Evolutionary conservation across 2,329 filamentous ascomycete species (phyloP).

Genomic region (Sarocladiaceae sp.): DNA sequence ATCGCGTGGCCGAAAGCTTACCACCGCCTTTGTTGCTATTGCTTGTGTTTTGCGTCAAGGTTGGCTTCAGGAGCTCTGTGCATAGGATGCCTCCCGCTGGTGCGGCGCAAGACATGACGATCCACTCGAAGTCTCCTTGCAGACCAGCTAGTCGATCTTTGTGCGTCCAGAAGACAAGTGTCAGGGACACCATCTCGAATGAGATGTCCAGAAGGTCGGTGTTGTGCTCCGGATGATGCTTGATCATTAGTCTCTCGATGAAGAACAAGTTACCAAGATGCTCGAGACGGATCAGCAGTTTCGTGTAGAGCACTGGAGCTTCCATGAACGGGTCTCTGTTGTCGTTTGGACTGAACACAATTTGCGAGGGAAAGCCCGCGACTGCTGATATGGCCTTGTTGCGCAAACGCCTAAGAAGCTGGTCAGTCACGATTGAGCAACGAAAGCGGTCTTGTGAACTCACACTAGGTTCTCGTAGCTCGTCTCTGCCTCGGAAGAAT

Average conservation of each 20-base stretch:
- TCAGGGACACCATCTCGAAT: slow-evolving; percentile 41
- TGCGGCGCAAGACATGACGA: slow-evolving; percentile 46
- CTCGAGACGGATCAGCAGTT: slow-evolving; percentile 42
- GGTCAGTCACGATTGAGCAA: slow-evolving; percentile 25
- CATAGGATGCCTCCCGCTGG: slow-evolving; percentile 44
- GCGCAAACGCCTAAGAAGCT: slow-evolving; percentile 42
- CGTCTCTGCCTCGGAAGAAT: slow-evolving; percentile 24
- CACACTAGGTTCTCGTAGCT: slow-evolving; percentile 10
- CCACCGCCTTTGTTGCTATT: slow-evolving; percentile 14
- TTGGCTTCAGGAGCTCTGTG: slow-evolving; percentile 41
- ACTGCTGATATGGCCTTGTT: slow-evolving; percentile 40
- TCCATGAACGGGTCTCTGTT: slow-evolving; percentile 40
- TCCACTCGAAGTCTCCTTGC: slow-evolving; percentile 39
- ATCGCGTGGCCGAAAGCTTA: slow-evolving; percentile 29
- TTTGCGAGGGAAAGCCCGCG: slow-evolving; percentile 42
- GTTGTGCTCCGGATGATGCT: slow-evolving; percentile 24
- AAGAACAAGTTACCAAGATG: slow-evolving; percentile 54
- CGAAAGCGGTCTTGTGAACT: too few relatives aligned
- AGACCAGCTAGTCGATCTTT: slow-evolving; percentile 34
- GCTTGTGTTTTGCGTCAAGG: slow-evolving; percentile 20
- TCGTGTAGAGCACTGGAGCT: slow-evolving; percentile 33
- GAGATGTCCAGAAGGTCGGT: slow-evolving; percentile 38
- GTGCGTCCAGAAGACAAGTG: slow-evolving; percentile 42
- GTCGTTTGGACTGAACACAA: slow-evolving; percentile 45
- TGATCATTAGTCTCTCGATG: slow-evolving; percentile 50